These are phyloP conservation scores for Mycothermus thermophilus DNA, from an alignment of 495 filamentous ascomycete species.

Conservation along the genomic window DNA sequence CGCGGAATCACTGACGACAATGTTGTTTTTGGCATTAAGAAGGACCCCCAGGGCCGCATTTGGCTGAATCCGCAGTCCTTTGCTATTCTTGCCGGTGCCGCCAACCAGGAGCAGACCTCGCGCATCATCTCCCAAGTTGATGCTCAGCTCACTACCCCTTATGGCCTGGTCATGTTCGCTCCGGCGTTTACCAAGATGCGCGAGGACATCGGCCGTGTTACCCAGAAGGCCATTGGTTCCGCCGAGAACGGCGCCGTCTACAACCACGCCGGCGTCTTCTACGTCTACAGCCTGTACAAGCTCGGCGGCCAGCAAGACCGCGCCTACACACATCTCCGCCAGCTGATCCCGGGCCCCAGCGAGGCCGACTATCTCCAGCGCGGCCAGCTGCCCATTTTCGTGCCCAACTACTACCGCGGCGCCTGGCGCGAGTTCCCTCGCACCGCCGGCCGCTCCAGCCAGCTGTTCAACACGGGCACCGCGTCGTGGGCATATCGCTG, in stretches of 20 bases:
- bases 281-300: constrained; percentile 36
- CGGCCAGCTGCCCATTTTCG: constrained; percentile 41
- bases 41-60: constrained; percentile 39
- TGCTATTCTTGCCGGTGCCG: constrained; percentile 40
- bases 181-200: constrained; percentile 41
- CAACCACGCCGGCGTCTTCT: constrained; percentile 43
- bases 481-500: constrained; percentile 41
- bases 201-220: constrained; percentile 44
- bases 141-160: constrained; percentile 36
- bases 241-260: constrained; percentile 44
- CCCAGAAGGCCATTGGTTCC: constrained; percentile 42
- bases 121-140: constrained; percentile 37
- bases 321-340: constrained; percentile 35
- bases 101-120: constrained; percentile 25
- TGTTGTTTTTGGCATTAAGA: constrained; percentile 36
- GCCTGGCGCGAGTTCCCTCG: constrained; percentile 35
- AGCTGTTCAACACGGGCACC: constrained; percentile 45
- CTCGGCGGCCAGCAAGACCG: constrained; percentile 35
- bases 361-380: constrained; percentile 39
- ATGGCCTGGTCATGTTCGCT: constrained; percentile 40
- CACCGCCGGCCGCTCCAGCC: constrained; percentile 40
- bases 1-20: constrained; percentile 43
- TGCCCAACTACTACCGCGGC: constrained; percentile 45
- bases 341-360: constrained; percentile 38
- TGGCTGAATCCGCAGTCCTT: constrained; percentile 45